These are phyloP conservation scores for Triticum timopheevii DNA, from an alignment of 176 grass and related monocot genomes.

Conservation along the genomic window DNA sequence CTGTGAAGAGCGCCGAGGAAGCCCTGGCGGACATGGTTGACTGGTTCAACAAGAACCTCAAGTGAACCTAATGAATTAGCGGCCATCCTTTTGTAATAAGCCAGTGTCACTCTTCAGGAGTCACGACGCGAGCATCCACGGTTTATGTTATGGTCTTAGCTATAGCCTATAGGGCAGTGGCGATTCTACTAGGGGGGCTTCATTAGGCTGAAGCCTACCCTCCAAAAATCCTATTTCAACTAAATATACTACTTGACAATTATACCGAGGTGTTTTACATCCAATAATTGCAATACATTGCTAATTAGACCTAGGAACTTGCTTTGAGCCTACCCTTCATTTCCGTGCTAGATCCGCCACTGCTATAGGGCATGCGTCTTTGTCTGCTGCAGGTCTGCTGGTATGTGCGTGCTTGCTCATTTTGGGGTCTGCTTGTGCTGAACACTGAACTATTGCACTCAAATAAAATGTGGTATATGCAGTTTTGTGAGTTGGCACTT, in stretches of 20 bases:
- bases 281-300: no score
- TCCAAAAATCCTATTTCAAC: no score
- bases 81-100: neutral
- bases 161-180: no score
- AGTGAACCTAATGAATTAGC: slow-evolving; percentile 3
- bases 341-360: no score
- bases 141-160: neutral
- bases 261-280: no score
- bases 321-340: no score
- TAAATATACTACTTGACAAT: no score
- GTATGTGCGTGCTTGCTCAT: neutral
- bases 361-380: neutral
- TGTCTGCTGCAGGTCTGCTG: neutral
- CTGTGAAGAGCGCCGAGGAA: slow-evolving; percentile 57
- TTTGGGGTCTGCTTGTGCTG: neutral
- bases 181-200: no score
- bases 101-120: neutral
- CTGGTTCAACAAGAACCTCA: slow-evolving; percentile 60
- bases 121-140: neutral
- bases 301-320: no score
- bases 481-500: neutral
- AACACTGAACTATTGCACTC: neutral
- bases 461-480: slow-evolving; percentile 2
- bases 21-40: slow-evolving; percentile 43
- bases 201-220: no score